Evolutionary conservation across 2,329 filamentous ascomycete genomes (phyloP), one percentile per base, ranked within the genome.

Genomic region (Diaporthe batatas): DNA sequence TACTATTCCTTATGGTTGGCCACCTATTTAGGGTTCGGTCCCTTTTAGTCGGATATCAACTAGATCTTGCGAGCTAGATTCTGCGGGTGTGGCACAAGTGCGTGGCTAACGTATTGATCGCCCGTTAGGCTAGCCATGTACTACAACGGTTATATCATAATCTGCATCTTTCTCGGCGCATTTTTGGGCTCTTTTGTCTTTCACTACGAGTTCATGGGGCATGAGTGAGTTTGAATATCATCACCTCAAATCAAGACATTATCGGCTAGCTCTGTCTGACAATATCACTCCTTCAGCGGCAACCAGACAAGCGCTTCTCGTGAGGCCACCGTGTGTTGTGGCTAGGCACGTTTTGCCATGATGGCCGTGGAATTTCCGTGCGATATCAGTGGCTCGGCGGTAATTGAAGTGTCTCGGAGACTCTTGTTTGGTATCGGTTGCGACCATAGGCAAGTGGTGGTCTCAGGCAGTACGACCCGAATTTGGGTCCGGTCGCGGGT

Each of bases 131-230:
- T 65, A 36, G 68, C 69, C 53, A 74, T 68, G 49, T 55, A 59
- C 32, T 75, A 70, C 69, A 62, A 57, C 72, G 80, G 85, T 29
- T 91, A 89, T 77, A 86, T 91, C 71, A 90, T 91, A 78, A 89
- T 91, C 69, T 90, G 86, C 67, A 88, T 91, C 75, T 84, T 91
- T 71, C 84, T 91, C 54, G 90, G 90, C 1, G 87, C 88, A 0
- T 89, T 87, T 72, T 51, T 91, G 7, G 89, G 89, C 10, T 84
- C 86, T 21, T 88, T 91, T 65, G 77, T 90, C 67, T 91, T 89
- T 78, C 67, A 68, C 29, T 72, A 68, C 18, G 71, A 72, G 32
- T 67, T n/a, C 39, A 69, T 69, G 67, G 51, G 51, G 14, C 11
- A 29, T 59, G 67, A 49, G 67, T 69, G n/a, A 69, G 67, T 69